Base-by-base conservation (phyloP, 106 monocot genomes). In the Vanilla planifolia region DNA sequence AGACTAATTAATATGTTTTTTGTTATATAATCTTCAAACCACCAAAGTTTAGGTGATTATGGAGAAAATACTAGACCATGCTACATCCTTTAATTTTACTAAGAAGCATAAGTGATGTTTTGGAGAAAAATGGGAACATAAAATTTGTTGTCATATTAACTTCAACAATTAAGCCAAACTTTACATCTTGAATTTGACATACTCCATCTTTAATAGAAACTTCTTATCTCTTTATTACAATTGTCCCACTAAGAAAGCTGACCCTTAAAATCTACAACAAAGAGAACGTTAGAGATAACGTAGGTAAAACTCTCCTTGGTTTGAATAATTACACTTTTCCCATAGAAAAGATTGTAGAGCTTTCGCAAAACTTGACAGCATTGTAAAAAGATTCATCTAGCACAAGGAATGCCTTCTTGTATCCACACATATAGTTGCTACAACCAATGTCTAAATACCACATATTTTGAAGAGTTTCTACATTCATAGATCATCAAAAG, bases 311-410 rank as follows among this genome's bases (percentile, higher is more conserved):
- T 29, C 23, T 14, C 64, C 17, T 65, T 65, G 16, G 34, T 51
- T 65, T 32, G 8, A 65, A 22, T 56, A n/a, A n/a, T n/a, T n/a
- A n/a, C n/a, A n/a, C n/a, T n/a, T n/a, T n/a, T n/a, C 44, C 60
- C 40, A 66, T 77, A 41, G 71, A 42, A 35, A 34, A 44, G 6
- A 70, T 26, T 29, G 15, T 66, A 23, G 55, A 71, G 41, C 61
- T 65, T 34, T 71, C 66, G 52, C 77, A 33, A 67, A 77, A 71
- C 40, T 34, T 76, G 4, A 76, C 42, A 61, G 16, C 45, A 15
- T 23, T 52, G 19, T 0, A 35, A 8, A 66, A 77, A 28, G 59
- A 51, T 55, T 76, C 70, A 33, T 76, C 66, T 33, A 77, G 46
- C 17, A 51, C 25, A 47, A 53, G 60, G 17, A 77, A 71, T 0